These are phyloP conservation scores for Hippophae rhamnoides DNA, from an alignment of 306 rosid species.

Conservation along the genomic window DNA sequence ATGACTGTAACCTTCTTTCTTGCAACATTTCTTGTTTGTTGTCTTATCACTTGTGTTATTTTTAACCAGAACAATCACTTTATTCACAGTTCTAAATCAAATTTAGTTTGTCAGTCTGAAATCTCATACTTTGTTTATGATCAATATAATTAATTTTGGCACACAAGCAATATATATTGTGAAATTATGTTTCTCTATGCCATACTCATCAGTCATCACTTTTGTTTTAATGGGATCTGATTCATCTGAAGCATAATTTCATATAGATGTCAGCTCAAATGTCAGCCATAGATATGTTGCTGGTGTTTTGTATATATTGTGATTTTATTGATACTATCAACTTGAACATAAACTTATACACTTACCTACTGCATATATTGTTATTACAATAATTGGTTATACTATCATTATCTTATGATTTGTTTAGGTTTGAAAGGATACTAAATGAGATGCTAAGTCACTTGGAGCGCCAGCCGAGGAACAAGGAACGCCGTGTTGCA, in stretches of 20 bases:
- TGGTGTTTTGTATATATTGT: neutral
- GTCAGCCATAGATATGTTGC: neutral
- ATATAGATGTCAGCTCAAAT: too few species aligned
- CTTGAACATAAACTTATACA: conserved; percentile 5
- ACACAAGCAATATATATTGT: too few species aligned
- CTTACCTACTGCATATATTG: conserved; percentile 1
- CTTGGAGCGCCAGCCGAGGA: conserved; percentile 87
- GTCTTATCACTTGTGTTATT: too few species aligned
- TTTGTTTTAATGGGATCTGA: too few species aligned
- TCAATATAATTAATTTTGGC: too few species aligned
- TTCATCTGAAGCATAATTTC: too few species aligned
- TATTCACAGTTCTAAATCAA: too few species aligned
- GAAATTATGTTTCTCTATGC: too few species aligned
- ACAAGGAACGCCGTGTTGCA: conserved; percentile 73
- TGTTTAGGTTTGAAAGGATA: conserved; percentile 70
- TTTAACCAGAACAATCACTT: too few species aligned
- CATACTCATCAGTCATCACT: too few species aligned
- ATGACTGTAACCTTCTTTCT: neutral
- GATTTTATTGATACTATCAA: neutral
- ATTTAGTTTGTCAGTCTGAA: too few species aligned
- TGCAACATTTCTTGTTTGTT: neutral
- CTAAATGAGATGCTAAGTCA: conserved; percentile 85
- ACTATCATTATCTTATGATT: neutral
- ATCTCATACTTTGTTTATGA: too few species aligned
- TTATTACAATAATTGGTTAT: neutral